Conservation (phyloP, 345 rosid genomes). For the Euphorbia lathyris region DNA sequence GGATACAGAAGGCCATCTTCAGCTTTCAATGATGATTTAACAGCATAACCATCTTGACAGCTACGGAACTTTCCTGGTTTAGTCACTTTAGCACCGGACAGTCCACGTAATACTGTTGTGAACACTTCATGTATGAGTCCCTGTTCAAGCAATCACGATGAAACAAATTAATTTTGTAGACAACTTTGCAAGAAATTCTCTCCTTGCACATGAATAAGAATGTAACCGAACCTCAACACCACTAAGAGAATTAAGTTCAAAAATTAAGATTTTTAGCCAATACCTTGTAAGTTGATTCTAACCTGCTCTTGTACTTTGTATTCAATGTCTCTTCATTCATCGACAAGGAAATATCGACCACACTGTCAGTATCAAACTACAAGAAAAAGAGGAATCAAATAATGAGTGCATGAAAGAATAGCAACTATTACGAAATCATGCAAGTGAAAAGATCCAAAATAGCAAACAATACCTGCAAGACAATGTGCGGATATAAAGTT, state of each 20-base stretch:
- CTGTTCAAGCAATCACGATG: conserved; percentile 33
- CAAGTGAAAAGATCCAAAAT: conserved; percentile 3
- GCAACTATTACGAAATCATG: not conserved
- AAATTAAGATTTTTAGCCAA: not conserved
- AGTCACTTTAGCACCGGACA: conserved; percentile 93
- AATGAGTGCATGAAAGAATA: not conserved
- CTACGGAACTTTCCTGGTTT: conserved; percentile 98
- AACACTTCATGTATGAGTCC: conserved; percentile 95
- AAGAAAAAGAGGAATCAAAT: conserved; percentile 9
- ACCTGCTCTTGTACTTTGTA: conserved; percentile 85
- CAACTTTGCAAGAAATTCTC: conserved; percentile 11
- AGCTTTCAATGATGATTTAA: conserved; percentile 93
- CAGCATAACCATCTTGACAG: conserved; percentile 96
- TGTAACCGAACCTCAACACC: not conserved
- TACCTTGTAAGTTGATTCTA: conserved; percentile 84
- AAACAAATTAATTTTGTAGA: conserved; percentile 1
- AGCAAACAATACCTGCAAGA: conserved; percentile 63
- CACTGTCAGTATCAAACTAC: conserved; percentile 83
- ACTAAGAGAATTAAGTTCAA: not conserved
- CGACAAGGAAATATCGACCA: conserved; percentile 55
- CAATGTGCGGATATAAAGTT: conserved; percentile 91
- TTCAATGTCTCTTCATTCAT: conserved; percentile 72
- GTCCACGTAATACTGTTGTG: conserved; percentile 79
- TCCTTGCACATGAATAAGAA: conserved; percentile 1
- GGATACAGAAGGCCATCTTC: conserved; percentile 97